Conservation (phyloP, 768 basidiomycete species). For the Auricularia heimuer region DNA sequence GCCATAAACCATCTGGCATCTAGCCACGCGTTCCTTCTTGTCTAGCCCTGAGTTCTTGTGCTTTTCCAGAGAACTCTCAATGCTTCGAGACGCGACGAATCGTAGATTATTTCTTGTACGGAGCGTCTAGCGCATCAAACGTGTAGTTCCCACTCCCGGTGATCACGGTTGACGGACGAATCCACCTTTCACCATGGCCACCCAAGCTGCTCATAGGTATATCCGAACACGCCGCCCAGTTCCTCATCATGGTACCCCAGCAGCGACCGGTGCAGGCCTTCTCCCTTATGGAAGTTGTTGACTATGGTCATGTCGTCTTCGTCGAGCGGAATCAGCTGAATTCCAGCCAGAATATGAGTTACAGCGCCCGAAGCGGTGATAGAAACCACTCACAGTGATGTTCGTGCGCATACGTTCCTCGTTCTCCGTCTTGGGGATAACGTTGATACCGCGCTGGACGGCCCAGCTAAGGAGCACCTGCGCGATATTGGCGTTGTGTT, state of each 20-base stretch:
- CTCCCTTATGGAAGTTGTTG: not conserved
- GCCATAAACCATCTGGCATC: too few relatives aligned
- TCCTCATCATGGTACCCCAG: not conserved
- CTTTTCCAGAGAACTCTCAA: too few relatives aligned
- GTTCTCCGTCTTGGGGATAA: not conserved
- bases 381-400: not conserved
- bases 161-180: not conserved
- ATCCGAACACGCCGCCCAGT: not conserved
- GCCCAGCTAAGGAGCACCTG: not conserved
- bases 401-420: not conserved
- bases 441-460: not conserved
- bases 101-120: too few relatives aligned
- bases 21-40: too few relatives aligned
- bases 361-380: not conserved
- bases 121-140: too few relatives aligned
- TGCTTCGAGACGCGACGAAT: too few relatives aligned
- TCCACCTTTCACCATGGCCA: not conserved
- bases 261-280: not conserved
- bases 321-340: not conserved
- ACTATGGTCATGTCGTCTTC: not conserved
- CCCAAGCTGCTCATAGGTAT: not conserved
- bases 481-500: constrained; percentile 34
- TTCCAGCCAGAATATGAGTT: not conserved
- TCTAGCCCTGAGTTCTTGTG: too few relatives aligned
- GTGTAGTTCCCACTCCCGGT: too few relatives aligned